Evolutionary conservation across 345 rosid species (phyloP), one percentile per base, ranked within the genome.

Genomic region (Euclidium syriacum): DNA sequence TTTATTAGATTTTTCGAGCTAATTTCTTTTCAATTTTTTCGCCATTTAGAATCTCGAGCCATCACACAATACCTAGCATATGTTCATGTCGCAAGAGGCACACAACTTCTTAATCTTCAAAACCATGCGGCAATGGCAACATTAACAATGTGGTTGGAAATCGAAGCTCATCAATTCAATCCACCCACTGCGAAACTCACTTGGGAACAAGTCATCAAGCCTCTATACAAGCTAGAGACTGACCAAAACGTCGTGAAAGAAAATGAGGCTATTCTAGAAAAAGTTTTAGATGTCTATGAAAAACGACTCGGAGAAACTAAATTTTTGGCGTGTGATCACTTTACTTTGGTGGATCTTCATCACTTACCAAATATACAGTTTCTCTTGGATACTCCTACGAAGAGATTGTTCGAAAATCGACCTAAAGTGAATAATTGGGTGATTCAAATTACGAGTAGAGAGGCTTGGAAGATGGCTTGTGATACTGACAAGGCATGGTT

Each of bases 381-480:
- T 33, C 65, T 88, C 73, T 15, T 80, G 82, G 63, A 18, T 39
- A 86, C 85, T 0, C 82, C 48, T 1, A 47, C 55, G 12, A 73
- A 75, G 66, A 75, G 57, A 59, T 47, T 77, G 74, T 64, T 81
- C 10, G 80, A 81, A 36, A 58, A 46, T 1, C 76, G 78, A 43
- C 80, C 83, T 4, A 78, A 73, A 14, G 86, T 83, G 8, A 7
- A 59, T 24, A 73, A 80, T 6, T 85, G 91, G 91, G 78, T 75
- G 0, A 55, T 70, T 10, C 68, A 77, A 18, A 85, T 85, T 72
- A 74, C 75, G 4, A 62, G 75, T 2, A 77, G 86, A 58, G 80
- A 83, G 11, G 77, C 90, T n/a, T 84, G 90, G 87, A 49, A 71
- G 39, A 86, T 83, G 83, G 98, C 85, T 7, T 51, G 71, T 58